Conservation (phyloP, 257 asterid genomes). For the Solanum tacnaense region DNA sequence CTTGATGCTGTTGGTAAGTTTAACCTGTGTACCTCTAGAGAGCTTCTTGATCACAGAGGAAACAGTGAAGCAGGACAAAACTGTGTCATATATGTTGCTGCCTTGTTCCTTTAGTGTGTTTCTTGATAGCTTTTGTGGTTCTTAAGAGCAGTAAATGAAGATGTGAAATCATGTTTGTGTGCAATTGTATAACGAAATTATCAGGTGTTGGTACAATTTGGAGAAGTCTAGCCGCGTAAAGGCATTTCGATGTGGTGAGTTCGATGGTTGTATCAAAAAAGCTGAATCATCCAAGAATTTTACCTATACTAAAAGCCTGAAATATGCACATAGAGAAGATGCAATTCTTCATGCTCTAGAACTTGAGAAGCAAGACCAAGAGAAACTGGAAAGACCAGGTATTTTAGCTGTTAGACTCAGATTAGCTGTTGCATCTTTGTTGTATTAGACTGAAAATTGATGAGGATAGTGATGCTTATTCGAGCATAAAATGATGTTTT, state of each 20-base stretch:
- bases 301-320: not conserved
- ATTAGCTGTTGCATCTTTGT: not conserved
- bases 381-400: conserved; percentile 27
- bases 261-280: conserved; percentile 17
- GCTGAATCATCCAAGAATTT: conserved; percentile 4
- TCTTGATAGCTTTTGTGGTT: not conserved
- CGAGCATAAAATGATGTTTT: not conserved
- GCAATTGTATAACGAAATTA: not conserved
- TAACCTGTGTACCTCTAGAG: not conserved
- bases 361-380: conserved; percentile 20
- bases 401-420: not conserved
- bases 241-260: conserved; percentile 23
- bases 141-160: not conserved
- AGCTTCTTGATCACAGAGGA: not conserved
- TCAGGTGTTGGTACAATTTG: conserved; percentile 33
- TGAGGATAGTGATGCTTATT: not conserved
- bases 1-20: no score
- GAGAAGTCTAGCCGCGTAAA: conserved; percentile 20
- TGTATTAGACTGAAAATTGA: not conserved
- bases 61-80: not conserved
- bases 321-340: conserved; percentile 8
- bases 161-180: not conserved
- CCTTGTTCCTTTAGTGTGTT: not conserved
- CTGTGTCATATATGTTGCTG: not conserved
- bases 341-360: conserved; percentile 19